A percentile compares a stretch with the other conserved stretches of the same genome.
phyloP scores from a whole-genome alignment of 176 grass and related monocot genomes.

The Canna indica region DNA sequence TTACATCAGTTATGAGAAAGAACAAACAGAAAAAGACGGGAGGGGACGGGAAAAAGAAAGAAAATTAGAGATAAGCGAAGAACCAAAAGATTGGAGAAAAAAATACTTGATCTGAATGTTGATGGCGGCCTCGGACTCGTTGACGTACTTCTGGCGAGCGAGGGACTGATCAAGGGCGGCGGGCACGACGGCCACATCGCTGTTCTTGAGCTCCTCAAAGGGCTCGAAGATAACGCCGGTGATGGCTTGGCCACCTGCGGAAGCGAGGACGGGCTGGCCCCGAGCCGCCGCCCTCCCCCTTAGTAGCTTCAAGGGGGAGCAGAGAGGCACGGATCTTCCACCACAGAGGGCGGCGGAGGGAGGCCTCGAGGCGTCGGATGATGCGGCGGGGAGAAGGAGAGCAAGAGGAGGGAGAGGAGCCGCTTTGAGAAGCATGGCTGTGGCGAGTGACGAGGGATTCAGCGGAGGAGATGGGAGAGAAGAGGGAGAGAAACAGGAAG shows the following conservation, averaged over 20 bases:
- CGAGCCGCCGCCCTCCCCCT: neutral
- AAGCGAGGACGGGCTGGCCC: neutral
- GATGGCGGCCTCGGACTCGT: slow-evolving; percentile 20
- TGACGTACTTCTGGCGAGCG: slow-evolving; percentile 15
- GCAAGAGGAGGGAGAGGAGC: neutral
- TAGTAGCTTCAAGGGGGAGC: neutral
- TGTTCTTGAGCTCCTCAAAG: slow-evolving; percentile 13
- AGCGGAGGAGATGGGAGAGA: too few relatives aligned
- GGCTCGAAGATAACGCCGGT: slow-evolving; percentile 19
- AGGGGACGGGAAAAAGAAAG: neutral
- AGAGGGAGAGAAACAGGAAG: too few relatives aligned
- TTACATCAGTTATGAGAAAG: neutral
- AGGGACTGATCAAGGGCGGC: slow-evolving; percentile 4
- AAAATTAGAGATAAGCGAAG: neutral
- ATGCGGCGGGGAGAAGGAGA: neutral
- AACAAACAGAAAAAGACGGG: neutral
- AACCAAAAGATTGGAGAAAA: neutral
- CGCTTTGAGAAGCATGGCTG: neutral
- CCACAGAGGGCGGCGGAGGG: neutral
- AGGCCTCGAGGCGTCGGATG: too few relatives aligned
- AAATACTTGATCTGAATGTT: slow-evolving; percentile 24
- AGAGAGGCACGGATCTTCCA: neutral
- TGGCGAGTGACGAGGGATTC: slow-evolving; percentile 25
- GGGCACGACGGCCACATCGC: slow-evolving; percentile 14
- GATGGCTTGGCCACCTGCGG: neutral